These are phyloP conservation scores for Metschnikowia bowlesiae DNA, from an alignment of 805 yeast species.

Conservation along the genomic window DNA sequence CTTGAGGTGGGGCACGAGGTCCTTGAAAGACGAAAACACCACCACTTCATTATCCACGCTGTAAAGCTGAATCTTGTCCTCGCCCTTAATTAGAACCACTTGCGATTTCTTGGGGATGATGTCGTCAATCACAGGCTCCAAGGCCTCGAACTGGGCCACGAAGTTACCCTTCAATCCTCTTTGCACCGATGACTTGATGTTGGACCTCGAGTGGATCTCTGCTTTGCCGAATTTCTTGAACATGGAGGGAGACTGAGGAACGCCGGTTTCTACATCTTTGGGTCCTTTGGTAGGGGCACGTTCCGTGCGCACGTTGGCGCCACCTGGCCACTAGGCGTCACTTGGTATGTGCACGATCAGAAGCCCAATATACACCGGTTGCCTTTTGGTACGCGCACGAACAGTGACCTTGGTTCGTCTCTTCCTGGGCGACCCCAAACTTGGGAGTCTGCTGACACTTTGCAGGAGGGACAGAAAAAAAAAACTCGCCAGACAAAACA, in stretches of 20 bases:
- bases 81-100: conserved; percentile 76
- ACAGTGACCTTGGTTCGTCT: no score
- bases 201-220: conserved; percentile 85
- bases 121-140: conserved; percentile 74
- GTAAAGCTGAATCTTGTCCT: conserved; percentile 80
- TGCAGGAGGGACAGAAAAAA: no score
- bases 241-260: conserved; percentile 24
- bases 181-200: conserved; percentile 91
- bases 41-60: conserved; percentile 68
- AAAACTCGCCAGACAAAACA: no score
- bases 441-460: no score
- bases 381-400: no score
- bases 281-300: neutral
- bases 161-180: conserved; percentile 77
- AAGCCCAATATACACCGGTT: no score
- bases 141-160: conserved; percentile 65
- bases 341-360: no score
- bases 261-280: neutral
- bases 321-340: no score
- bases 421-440: no score
- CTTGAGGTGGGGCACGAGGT: conserved; percentile 68
- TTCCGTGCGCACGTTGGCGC: neutral
- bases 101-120: conserved; percentile 87
- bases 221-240: conserved; percentile 71
- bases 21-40: conserved; percentile 77